A percentile compares a stretch with the other conserved stretches of the same genome.
Evolutionary conservation across 257 asterid species (phyloP).

Genomic region (Cordia subcordata): DNA sequence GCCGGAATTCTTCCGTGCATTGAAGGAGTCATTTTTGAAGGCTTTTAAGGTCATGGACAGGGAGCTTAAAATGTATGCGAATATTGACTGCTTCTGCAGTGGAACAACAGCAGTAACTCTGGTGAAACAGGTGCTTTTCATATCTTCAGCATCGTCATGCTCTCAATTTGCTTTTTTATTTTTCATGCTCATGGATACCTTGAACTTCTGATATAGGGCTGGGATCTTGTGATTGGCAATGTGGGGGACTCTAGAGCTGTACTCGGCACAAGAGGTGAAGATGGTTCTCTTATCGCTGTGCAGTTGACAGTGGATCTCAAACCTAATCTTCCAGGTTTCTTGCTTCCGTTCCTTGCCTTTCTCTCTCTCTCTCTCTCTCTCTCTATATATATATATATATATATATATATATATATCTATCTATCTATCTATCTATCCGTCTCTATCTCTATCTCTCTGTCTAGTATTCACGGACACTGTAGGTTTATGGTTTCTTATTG

Average conservation of each 20-base stretch:
- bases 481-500: background rate
- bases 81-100: slow-evolving; percentile 22
- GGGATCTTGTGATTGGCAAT: slow-evolving; percentile 63
- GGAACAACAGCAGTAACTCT: slow-evolving; percentile 28
- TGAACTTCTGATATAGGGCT: slow-evolving; percentile 39
- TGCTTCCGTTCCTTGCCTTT: slow-evolving; percentile 10
- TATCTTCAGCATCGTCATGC: slow-evolving; percentile 4
- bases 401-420: too few species aligned
- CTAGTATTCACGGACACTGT: background rate
- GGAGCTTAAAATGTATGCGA: slow-evolving; percentile 19
- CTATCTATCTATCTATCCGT: too few species aligned
- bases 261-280: slow-evolving; percentile 53
- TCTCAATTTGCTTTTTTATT: background rate
- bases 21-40: slow-evolving; percentile 29
- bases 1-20: slow-evolving; percentile 5
- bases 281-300: slow-evolving; percentile 39
- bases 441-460: background rate
- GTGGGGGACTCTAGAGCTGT: slow-evolving; percentile 79
- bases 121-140: slow-evolving; percentile 19
- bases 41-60: slow-evolving; percentile 67
- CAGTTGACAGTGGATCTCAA: slow-evolving; percentile 81
- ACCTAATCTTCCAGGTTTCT: slow-evolving; percentile 66
- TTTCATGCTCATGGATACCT: slow-evolving; percentile 1
- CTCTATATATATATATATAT: too few species aligned
- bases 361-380: background rate